These are phyloP conservation scores for Trichoderma sp. DNA, from an alignment of 2,329 filamentous ascomycete species.

Conservation along the genomic window DNA sequence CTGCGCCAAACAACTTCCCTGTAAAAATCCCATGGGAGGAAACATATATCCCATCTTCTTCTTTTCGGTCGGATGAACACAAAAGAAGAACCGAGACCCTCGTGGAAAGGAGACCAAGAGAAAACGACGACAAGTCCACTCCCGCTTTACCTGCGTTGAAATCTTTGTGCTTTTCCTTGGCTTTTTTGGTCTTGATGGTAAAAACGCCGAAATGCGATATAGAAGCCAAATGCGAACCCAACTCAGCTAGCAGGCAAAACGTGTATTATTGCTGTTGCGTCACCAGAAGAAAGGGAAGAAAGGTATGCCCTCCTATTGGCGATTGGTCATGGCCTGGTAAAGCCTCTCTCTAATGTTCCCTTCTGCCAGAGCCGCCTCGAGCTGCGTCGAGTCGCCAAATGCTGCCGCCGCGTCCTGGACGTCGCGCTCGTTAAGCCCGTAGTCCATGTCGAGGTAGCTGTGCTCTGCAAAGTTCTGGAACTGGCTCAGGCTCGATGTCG, in stretches of 20 bases:
- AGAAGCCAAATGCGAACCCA: not conserved
- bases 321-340: conserved; percentile 34
- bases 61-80: too few species aligned
- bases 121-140: too few species aligned
- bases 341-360: conserved; percentile 33
- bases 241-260: not conserved
- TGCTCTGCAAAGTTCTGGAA: conserved; percentile 33
- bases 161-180: not conserved
- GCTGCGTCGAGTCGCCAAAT: conserved; percentile 32
- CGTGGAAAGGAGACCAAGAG: too few species aligned
- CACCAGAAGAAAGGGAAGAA: not conserved
- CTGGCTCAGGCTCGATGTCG: conserved; percentile 28
- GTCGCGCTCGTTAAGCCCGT: conserved; percentile 32
- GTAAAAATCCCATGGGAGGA: too few species aligned
- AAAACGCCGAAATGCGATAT: too few species aligned
- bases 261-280: too few species aligned
- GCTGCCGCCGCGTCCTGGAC: conserved; percentile 31
- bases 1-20: too few species aligned
- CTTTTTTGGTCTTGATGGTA: not conserved
- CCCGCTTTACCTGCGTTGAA: not conserved
- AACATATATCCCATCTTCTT: too few species aligned
- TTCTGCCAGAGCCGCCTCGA: conserved; percentile 33
- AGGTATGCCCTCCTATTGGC: conserved; percentile 15
- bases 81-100: too few species aligned
- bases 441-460: conserved; percentile 36